Percentiles rank a stretch among this genome's conserved stretches.
Evolutionary conservation across 352 stramenopile genomes (phyloP).

Genomic region (Phytophthora multivora): DNA sequence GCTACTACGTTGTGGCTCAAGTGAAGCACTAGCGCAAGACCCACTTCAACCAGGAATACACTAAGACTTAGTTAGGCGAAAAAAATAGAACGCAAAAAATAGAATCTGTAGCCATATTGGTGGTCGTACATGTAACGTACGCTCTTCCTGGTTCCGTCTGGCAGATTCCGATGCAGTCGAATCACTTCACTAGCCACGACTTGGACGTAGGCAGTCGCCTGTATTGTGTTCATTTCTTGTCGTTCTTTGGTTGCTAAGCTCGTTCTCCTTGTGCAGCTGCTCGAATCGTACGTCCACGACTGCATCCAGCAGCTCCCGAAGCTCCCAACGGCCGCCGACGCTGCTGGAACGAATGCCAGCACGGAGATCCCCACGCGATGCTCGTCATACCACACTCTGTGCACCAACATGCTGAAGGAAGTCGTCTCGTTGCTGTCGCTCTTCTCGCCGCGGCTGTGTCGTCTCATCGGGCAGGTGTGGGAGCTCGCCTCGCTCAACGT

Average conservation of each 20-base stretch:
- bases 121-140: neutral
- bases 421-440: conserved; percentile 45
- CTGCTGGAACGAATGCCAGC: conserved; percentile 4
- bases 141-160: neutral
- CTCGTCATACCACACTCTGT: conserved; percentile 55
- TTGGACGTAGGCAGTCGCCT: conserved; percentile 40
- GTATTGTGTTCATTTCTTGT: neutral
- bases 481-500: conserved; percentile 69
- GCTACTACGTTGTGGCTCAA: neutral
- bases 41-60: conserved; percentile 19
- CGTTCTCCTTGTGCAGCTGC: conserved; percentile 25
- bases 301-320: conserved; percentile 56
- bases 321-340: conserved; percentile 25
- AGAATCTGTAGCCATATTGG: conserved; percentile 27
- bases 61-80: conserved; percentile 23
- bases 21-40: neutral
- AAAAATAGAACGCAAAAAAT: conserved; percentile 35
- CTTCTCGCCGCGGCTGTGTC: conserved; percentile 53
- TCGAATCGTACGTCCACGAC: conserved; percentile 65
- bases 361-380: conserved; percentile 46
- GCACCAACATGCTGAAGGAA: conserved; percentile 57
- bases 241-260: neutral
- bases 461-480: conserved; percentile 61
- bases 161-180: conserved; percentile 31
- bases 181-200: conserved; percentile 53